phyloP scores from a whole-genome alignment of 2,329 filamentous ascomycete genomes.

The Fusarium xyrophilum region DNA sequence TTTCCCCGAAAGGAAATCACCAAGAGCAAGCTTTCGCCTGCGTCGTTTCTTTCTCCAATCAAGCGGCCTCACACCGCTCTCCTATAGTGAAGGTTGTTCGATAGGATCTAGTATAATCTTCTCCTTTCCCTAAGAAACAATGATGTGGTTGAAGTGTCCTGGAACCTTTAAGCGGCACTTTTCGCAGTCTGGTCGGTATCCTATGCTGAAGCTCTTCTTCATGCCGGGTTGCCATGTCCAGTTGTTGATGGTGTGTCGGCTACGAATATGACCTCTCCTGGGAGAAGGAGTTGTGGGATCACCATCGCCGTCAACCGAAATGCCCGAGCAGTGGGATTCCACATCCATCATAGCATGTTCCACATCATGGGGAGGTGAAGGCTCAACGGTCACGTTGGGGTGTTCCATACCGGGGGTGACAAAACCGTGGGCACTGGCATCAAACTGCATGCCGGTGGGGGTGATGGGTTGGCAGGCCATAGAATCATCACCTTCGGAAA shows the following conservation, averaged over 20 bases:
- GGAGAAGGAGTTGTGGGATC: conserved; percentile 56
- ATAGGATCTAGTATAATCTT: conserved; percentile 40
- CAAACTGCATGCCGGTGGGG: conserved; percentile 44
- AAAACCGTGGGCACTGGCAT: conserved; percentile 46
- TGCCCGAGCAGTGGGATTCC: conserved; percentile 39
- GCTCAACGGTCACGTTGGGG: conserved; percentile 26
- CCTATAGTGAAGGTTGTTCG: conserved; percentile 34
- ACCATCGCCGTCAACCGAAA: conserved; percentile 42
- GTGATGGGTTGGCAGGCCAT: conserved; percentile 49
- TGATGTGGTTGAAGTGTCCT: conserved; percentile 82
- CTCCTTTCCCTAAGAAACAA: conserved; percentile 61
- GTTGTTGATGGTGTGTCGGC: conserved; percentile 65
- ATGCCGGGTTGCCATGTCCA: conserved; percentile 69
- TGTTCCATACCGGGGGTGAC: conserved; percentile 41
- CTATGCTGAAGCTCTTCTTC: conserved; percentile 79
- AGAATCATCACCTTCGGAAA: conserved; percentile 62
- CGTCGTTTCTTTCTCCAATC: conserved; percentile 28
- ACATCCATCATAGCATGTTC: conserved; percentile 50
- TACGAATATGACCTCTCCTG: conserved; percentile 63
- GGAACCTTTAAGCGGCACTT: conserved; percentile 78
- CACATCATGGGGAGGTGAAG: conserved; percentile 47
- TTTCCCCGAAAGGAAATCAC: too few species aligned
- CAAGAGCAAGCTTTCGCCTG: background rate
- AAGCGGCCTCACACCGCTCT: conserved; percentile 39
- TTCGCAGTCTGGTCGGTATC: conserved; percentile 78